Evolutionary conservation across 768 basidiomycete species (phyloP), one percentile per base, ranked within the genome.

Genomic region (Trametes maxima): DNA sequence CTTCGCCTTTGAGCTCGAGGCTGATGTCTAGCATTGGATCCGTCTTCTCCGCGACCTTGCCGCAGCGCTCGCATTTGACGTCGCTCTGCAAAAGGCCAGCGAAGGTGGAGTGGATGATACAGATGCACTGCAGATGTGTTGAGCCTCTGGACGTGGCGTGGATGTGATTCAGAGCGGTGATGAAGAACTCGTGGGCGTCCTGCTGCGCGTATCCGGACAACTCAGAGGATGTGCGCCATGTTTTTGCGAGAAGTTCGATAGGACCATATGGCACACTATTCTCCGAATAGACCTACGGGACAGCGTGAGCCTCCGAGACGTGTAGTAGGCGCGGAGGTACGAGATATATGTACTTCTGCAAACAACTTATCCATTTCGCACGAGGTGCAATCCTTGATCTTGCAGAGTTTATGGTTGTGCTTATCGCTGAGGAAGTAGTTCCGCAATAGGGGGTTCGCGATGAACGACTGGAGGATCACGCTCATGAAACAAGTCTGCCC

Each of bases 401-500:
- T 89, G 72, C 94, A 94, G 47, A 85, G 75, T 62, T 75, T 80
- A 67, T 75, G 80, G 69, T 95, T 94, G 71, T 98, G 96, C 71
- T 87, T 90, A 73, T 98, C 96, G 58, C 89, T 84, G 24, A 98
- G 85, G 69, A 94, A 98, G 72, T 90, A 92, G 67, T 92, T 90
- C 36, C 93, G 85, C 5, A 98, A 77, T 5, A 96, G 79, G 0
- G 96, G 95, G 67, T 97, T 98, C 74, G 93, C 90, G 8, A 92
- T 79, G 68, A 98, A 88, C 13, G 85, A 85, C 73, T 98, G 96
- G 12, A 98, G 81, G 21, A 97, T 86, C 53, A 89, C 94, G 65
- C 94, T 96, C 67, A 98, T 81, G 76, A 94, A 98, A 70, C 96
- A 98, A 0, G 95, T 98, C 72, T 94, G 89, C 1, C 94, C 93